Evolutionary conservation across 1,284 basidiomycete genomes (phyloP), one percentile per base, ranked within the genome.

Genomic region (Ceratobasidium sp.): DNA sequence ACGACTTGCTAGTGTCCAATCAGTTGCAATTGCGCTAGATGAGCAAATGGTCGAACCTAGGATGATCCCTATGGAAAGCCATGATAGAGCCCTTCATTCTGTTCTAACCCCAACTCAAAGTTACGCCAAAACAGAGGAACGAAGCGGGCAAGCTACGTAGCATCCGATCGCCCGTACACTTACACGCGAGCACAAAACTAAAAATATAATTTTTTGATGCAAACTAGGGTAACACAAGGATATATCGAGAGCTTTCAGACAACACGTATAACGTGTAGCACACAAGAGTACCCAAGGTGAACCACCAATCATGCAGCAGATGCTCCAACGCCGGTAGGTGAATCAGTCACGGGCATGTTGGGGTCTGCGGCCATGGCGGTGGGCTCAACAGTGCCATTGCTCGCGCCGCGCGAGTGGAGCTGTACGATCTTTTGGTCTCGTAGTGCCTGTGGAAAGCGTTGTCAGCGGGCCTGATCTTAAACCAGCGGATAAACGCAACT

Each of bases 1-100:
- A 6, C 8, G 7, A 24, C 31, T 24, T n/a, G 19, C 24, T 19
- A 27, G 27, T 27, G 22, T 48, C 34, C 8, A 31, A 31, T 34
- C 48, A 77, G 76, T 74, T 51, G 76, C 56, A 11, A 39, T 77
- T 6, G 73, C 76, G 4, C 43, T 77, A 16, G 74, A 74, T 29
- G 75, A 74, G 63, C 75, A 77, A 51, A 31, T 77, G 4, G 61
- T 76, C 29, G 76, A 76, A 16, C 22, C 66, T 31, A 74, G 74
- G 6, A 73, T 39, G 16, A 75, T 77, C 9, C 76, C 76, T 19
- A 48, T 74, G 29, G 76, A 76, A 49, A 53, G 31, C 27, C 72
- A 76, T 48, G 76, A 77, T 51, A 53, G 74, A 37, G 41, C 34
- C 16, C 34, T 77, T 31, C 56, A 77, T 37, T n/a, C 58, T 34